Evolutionary conservation across 2,329 filamentous ascomycete species (phyloP).

Genomic region (Aspergillus tamarii): DNA sequence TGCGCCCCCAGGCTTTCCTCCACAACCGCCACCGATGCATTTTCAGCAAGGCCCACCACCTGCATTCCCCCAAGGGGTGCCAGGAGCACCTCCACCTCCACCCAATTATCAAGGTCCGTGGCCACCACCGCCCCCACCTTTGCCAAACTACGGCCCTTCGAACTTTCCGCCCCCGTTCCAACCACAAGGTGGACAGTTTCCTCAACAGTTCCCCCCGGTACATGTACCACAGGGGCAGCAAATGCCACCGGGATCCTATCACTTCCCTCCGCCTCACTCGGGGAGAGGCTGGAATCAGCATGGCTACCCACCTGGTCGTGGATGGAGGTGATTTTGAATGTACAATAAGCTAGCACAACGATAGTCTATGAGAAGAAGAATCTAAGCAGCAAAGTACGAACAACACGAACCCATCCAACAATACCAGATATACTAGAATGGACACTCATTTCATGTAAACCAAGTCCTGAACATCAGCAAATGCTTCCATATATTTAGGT

Average conservation of each 20-base stretch:
- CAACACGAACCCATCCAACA: not conserved
- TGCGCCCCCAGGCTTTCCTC: conserved; percentile 19
- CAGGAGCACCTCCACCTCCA: conserved; percentile 33
- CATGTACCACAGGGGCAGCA: conserved; percentile 29
- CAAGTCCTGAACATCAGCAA: not conserved
- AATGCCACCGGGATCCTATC: conserved; percentile 35
- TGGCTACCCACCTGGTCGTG: conserved; percentile 20
- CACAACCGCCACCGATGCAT: conserved; percentile 24
- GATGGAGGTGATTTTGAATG: conserved; percentile 18
- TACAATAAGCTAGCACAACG: not conserved
- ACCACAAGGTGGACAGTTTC: conserved; percentile 16
- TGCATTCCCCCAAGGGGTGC: conserved; percentile 16
- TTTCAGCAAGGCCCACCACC: conserved; percentile 12
- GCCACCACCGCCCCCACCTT: conserved; percentile 39
- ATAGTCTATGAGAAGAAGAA: not conserved
- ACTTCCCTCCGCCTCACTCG: conserved; percentile 37
- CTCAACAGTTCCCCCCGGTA: conserved; percentile 27
- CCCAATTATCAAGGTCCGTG: conserved; percentile 40
- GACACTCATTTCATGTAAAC: not conserved
- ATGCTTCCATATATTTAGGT: too few relatives aligned
- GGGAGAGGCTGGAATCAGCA: conserved; percentile 25
- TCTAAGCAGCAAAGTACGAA: not conserved
- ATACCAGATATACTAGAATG: not conserved
- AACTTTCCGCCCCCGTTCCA: conserved; percentile 28
- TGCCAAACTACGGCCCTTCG: conserved; percentile 24